A percentile compares a stretch with the other conserved stretches of the same genome.
These are phyloP conservation scores for Tagetes patula DNA, from an alignment of 129 eudicot species.

Conservation along the genomic window DNA sequence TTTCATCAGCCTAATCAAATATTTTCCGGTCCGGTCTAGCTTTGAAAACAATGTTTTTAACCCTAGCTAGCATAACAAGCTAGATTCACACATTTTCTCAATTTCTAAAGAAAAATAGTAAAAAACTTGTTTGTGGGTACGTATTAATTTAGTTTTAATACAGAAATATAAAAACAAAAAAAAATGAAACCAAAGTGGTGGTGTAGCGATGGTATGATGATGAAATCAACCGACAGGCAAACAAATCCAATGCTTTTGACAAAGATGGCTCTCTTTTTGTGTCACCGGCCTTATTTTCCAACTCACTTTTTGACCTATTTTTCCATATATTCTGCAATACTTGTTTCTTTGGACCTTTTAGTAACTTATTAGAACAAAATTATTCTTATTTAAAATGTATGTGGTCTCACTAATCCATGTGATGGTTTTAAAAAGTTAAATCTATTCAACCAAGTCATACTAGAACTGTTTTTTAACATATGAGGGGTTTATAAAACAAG, in stretches of 20 bases:
- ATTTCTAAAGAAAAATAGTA: not conserved
- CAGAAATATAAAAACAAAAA: not conserved
- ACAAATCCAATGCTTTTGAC: constrained; percentile 53
- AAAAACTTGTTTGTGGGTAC: not conserved
- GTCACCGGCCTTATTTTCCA: constrained; percentile 44
- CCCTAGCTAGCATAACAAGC: not conserved
- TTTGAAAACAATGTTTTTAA: no score
- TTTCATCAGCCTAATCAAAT: no score
- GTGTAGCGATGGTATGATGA: constrained; percentile 18
- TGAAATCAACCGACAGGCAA: constrained; percentile 28
- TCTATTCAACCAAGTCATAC: not conserved
- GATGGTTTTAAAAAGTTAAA: not conserved
- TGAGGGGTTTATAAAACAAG: no score
- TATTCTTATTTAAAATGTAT: not conserved
- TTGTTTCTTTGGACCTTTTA: constrained; percentile 4
- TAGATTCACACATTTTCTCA: not conserved
- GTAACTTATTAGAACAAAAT: not conserved
- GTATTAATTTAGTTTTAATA: not conserved
- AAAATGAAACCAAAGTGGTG: constrained; percentile 10
- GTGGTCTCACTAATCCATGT: not conserved
- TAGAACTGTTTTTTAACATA: not conserved
- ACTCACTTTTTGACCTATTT: constrained; percentile 33
- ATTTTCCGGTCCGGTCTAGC: no score
- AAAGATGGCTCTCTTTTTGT: constrained; percentile 49
- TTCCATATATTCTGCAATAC: constrained; percentile 21